Conservation (phyloP, 2,329 filamentous ascomycete species). For the Fusarium sp. region DNA sequence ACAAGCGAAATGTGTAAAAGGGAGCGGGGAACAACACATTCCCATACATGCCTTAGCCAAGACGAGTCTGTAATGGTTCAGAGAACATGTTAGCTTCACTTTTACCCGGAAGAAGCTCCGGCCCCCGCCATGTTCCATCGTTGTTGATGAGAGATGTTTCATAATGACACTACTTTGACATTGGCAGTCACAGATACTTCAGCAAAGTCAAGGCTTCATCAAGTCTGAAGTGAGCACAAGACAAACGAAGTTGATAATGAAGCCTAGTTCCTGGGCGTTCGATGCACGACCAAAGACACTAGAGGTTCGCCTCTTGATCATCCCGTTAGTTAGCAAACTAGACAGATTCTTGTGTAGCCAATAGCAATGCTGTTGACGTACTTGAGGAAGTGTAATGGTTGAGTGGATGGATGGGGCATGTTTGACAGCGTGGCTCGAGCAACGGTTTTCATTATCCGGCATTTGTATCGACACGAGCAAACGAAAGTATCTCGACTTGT, state of each 20-base stretch:
- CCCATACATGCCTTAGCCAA: background rate
- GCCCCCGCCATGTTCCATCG: too few species aligned
- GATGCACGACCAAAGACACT: background rate
- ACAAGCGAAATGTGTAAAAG: background rate
- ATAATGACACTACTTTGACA: background rate
- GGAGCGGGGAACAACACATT: background rate
- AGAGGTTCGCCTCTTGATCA: background rate
- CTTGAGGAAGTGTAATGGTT: background rate
- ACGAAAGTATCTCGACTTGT: background rate
- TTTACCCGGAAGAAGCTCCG: background rate
- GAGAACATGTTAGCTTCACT: background rate
- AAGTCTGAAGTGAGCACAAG: background rate
- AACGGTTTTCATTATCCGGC: background rate
- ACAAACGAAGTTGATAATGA: background rate
- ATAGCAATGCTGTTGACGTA: background rate
- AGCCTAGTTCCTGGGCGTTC: slow-evolving; percentile 4
- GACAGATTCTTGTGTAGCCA: background rate
- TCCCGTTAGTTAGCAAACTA: slow-evolving; percentile 22
- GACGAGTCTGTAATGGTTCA: background rate
- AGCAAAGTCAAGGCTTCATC: background rate
- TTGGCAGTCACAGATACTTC: background rate
- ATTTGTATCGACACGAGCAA: background rate
- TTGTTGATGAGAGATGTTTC: background rate
- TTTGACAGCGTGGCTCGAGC: background rate
- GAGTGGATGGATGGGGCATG: background rate